Conservation (phyloP, 371 early-diverging fungal genomes). For the Zancudomyces culisetae region DNA sequence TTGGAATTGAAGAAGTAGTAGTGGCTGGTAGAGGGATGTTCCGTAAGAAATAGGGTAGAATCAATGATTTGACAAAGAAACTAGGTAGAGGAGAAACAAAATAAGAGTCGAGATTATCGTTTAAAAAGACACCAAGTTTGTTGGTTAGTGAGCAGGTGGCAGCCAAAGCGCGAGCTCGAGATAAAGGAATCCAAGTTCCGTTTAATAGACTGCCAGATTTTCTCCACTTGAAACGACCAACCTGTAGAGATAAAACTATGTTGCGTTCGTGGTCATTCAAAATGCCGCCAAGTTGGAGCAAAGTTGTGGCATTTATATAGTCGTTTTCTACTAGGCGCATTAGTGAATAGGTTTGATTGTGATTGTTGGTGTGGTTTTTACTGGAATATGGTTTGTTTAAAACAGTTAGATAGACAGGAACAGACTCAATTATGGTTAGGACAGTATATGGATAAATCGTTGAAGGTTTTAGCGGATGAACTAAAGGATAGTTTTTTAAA, state of each 20-base stretch:
- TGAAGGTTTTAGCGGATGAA: neutral
- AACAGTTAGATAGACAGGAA: slow-evolving; percentile 49
- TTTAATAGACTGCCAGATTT: slow-evolving; percentile 45
- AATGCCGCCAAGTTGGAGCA: slow-evolving; percentile 73
- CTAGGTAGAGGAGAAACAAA: slow-evolving; percentile 53
- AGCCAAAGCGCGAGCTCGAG: slow-evolving; percentile 65
- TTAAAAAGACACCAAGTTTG: slow-evolving; percentile 52
- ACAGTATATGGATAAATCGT: slow-evolving; percentile 37
- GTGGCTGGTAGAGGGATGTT: too few species aligned
- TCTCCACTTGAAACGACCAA: slow-evolving; percentile 55
- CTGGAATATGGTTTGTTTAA: slow-evolving; percentile 23
- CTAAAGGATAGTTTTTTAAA: neutral
- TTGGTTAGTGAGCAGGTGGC: slow-evolving; percentile 63
- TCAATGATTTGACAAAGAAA: slow-evolving; percentile 18
- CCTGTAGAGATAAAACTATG: slow-evolving; percentile 69
- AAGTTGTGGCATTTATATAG: slow-evolving; percentile 63
- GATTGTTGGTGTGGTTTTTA: slow-evolving; percentile 10
- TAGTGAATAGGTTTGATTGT: slow-evolving; percentile 27
- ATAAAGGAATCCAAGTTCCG: slow-evolving; percentile 82
- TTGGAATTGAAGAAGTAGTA: too few species aligned
- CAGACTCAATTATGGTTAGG: slow-evolving; percentile 49
- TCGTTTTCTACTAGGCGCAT: slow-evolving; percentile 59
- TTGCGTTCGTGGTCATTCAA: slow-evolving; percentile 67
- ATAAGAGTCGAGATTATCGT: slow-evolving; percentile 45
- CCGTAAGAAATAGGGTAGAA: slow-evolving; percentile 19